Percentiles rank a stretch among this genome's conserved stretches.
Conservation (phyloP, 2,329 filamentous ascomycete genomes). For the Penicillium sp. region DNA sequence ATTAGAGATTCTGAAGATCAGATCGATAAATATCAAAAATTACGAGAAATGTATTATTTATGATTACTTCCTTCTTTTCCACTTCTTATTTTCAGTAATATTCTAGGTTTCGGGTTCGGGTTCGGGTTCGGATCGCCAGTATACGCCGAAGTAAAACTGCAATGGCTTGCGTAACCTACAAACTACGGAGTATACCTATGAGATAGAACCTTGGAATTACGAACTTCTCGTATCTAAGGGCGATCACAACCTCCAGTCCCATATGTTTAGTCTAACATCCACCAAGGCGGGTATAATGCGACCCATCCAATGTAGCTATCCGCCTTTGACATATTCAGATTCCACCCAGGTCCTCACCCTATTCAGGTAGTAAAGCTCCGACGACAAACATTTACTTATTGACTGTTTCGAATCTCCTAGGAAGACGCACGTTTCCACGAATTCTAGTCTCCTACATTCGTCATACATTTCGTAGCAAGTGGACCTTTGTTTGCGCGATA, state of each 20-base stretch:
- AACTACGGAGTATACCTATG: too few species aligned
- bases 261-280: background rate
- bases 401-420: background rate
- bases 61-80: background rate
- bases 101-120: background rate
- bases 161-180: too few species aligned
- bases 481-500: background rate
- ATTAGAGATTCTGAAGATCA: conserved; percentile 2
- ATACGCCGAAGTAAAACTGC: too few species aligned
- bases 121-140: too few species aligned
- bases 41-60: conserved; percentile 23
- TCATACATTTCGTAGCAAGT: background rate
- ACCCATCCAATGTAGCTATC: background rate
- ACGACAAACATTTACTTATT: background rate
- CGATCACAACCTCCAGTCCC: background rate
- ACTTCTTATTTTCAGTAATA: background rate
- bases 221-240: too few species aligned
- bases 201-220: too few species aligned
- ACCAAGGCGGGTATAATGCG: background rate
- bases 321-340: background rate
- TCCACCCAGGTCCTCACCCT: background rate
- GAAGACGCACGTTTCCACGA: background rate
- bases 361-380: background rate
- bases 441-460: background rate
- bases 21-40: conserved; percentile 2